Conservation (phyloP, 2,329 filamentous ascomycete genomes). For the Pseudogymnoascus sp. region DNA sequence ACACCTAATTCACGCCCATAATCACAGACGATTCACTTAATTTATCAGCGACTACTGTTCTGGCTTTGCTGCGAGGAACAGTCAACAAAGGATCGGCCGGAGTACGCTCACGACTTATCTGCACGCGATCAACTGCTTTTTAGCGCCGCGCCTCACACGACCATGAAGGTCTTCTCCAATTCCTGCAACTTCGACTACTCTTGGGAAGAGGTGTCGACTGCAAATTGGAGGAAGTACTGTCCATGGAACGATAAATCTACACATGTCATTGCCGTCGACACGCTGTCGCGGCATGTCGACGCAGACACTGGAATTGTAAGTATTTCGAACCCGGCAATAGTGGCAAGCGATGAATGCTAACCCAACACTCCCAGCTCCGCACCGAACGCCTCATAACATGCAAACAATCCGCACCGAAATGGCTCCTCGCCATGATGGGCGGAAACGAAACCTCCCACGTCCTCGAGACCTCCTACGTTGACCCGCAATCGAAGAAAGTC, state of each 20-base stretch:
- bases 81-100: not conserved
- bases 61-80: not conserved
- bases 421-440: constrained; percentile 75
- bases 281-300: constrained; percentile 66
- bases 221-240: constrained; percentile 98
- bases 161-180: constrained; percentile 94
- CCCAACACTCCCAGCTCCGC: constrained; percentile 45
- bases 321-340: constrained; percentile 21
- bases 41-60: not conserved
- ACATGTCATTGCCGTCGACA: constrained; percentile 94
- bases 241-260: constrained; percentile 99
- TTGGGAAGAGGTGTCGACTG: constrained; percentile 95
- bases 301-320: constrained; percentile 59
- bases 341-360: constrained; percentile 14
- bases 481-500: constrained; percentile 74
- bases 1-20: not conserved
- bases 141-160: constrained; percentile 21
- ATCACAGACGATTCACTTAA: not conserved
- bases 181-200: constrained; percentile 91
- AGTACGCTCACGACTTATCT: not conserved
- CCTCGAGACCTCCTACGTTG: constrained; percentile 93
- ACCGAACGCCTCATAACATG: constrained; percentile 64
- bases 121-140: constrained; percentile 11
- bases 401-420: constrained; percentile 65
- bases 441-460: constrained; percentile 77